Evolutionary conservation across 78 protist species (phyloP).

Genomic region (Andalucia godoyi): DNA sequence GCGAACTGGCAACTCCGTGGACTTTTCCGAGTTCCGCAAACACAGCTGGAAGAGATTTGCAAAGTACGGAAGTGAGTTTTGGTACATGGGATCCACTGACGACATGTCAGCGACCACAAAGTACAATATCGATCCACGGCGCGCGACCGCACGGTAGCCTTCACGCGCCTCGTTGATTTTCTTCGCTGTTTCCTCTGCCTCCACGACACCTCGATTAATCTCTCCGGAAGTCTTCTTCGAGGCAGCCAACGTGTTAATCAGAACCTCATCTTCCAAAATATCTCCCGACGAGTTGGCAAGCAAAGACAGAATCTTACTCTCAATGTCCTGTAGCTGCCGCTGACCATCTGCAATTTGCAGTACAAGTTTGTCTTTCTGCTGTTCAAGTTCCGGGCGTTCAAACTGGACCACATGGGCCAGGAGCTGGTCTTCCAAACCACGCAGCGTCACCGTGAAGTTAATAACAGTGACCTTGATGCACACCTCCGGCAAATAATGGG

Average conservation of each 20-base stretch:
- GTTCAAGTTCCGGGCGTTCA: conserved; percentile 57
- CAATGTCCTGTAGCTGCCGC: conserved; percentile 28
- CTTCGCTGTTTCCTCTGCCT: conserved; percentile 29
- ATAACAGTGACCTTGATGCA: conserved; percentile 58
- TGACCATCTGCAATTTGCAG: conserved; percentile 28
- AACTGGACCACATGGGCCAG: conserved; percentile 43
- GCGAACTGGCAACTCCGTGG: background rate
- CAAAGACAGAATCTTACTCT: conserved; percentile 38
- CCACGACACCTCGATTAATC: conserved; percentile 27
- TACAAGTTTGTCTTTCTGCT: conserved; percentile 23
- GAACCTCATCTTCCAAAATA: conserved; percentile 64
- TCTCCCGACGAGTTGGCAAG: conserved; percentile 19
- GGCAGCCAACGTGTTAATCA: conserved; percentile 56
- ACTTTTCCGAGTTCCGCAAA: background rate
- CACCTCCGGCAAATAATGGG: conserved; percentile 61
- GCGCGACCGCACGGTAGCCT: conserved; percentile 52
- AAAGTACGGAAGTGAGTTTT: conserved; percentile 42
- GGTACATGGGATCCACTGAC: conserved; percentile 58
- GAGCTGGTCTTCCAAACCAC: conserved; percentile 53
- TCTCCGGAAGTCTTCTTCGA: conserved; percentile 30
- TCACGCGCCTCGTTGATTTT: conserved; percentile 29
- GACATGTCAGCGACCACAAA: conserved; percentile 48
- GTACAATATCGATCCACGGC: conserved; percentile 58
- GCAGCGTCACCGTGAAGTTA: conserved; percentile 69
- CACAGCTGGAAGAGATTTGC: conserved; percentile 15